Evolutionary conservation across 768 basidiomycete species (phyloP).

Genomic region (Chalciporus sphaerocephalus): DNA sequence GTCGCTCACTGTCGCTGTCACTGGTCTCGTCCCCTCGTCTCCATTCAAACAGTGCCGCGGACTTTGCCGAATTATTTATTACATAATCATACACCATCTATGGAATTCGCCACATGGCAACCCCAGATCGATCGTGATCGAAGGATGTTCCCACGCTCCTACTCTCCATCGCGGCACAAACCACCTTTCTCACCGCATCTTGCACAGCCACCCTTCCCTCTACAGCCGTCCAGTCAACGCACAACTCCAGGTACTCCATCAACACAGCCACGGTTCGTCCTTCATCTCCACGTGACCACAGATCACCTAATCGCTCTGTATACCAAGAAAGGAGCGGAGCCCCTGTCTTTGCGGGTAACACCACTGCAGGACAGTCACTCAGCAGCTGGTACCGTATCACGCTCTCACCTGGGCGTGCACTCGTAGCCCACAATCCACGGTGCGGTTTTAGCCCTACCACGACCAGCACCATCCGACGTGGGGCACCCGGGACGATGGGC

Average conservation of each 20-base stretch:
- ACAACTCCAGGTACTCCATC: conserved; percentile 57
- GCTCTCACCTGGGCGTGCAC: conserved; percentile 56
- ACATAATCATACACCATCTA: conserved; percentile 19
- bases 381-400: conserved; percentile 59
- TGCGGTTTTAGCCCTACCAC: conserved; percentile 60
- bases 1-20: too few relatives aligned
- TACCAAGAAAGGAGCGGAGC: conserved; percentile 67
- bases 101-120: conserved; percentile 66
- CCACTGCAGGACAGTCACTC: conserved; percentile 57
- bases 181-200: conserved; percentile 43
- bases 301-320: conserved; percentile 49
- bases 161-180: too few relatives aligned
- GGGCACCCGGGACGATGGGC: conserved; percentile 40
- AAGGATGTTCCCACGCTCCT: conserved; percentile 31
- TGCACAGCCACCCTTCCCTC: conserved; percentile 39
- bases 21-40: too few relatives aligned
- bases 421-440: conserved; percentile 54
- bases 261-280: conserved; percentile 38
- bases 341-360: conserved; percentile 55
- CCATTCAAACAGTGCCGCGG: not conserved
- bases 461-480: conserved; percentile 53
- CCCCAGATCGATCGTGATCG: conserved; percentile 53
- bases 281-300: conserved; percentile 36
- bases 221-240: conserved; percentile 50
- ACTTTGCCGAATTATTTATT: not conserved